Evolutionary conservation across 345 rosid genomes (phyloP).

Genomic region (Eucalyptus tenuipes): DNA sequence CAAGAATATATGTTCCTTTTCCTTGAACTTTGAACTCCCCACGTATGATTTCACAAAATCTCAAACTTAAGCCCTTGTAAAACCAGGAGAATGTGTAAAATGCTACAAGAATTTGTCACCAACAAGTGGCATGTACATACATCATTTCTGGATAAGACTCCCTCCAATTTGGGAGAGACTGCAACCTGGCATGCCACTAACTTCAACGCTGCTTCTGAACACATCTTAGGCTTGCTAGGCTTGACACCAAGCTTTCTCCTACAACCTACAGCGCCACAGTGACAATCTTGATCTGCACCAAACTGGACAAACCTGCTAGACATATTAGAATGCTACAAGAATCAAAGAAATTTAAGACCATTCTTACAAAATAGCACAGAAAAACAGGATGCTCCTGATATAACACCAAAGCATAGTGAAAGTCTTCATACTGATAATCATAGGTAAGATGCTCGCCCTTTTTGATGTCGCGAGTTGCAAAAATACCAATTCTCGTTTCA

Average conservation of each 20-base stretch:
- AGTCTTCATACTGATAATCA: slow-evolving; percentile 77
- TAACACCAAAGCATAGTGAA: background rate
- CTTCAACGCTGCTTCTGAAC: slow-evolving; percentile 53
- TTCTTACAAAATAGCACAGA: background rate
- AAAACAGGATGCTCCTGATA: background rate
- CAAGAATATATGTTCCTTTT: background rate
- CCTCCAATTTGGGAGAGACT: slow-evolving; percentile 40
- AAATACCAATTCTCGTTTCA: slow-evolving; percentile 90
- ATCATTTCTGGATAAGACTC: slow-evolving; percentile 23
- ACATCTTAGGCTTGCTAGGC: slow-evolving; percentile 48
- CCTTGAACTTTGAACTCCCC: background rate
- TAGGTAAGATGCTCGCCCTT: slow-evolving; percentile 91
- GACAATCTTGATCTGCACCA: slow-evolving; percentile 97
- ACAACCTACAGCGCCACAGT: slow-evolving; percentile 71
- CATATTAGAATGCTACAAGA: slow-evolving; percentile 27
- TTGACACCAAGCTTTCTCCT: slow-evolving; percentile 75
- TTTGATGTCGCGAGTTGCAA: slow-evolving; percentile 60
- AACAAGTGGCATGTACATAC: slow-evolving; percentile 8
- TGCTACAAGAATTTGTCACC: background rate
- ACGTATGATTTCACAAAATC: background rate
- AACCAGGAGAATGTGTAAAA: background rate
- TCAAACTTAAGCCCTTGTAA: background rate
- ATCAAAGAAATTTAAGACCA: background rate
- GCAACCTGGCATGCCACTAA: slow-evolving; percentile 58
- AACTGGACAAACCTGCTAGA: slow-evolving; percentile 93